Evolutionary conservation across 2,329 filamentous ascomycete genomes (phyloP).

Genomic region (Neodidymelliopsis sp.): DNA sequence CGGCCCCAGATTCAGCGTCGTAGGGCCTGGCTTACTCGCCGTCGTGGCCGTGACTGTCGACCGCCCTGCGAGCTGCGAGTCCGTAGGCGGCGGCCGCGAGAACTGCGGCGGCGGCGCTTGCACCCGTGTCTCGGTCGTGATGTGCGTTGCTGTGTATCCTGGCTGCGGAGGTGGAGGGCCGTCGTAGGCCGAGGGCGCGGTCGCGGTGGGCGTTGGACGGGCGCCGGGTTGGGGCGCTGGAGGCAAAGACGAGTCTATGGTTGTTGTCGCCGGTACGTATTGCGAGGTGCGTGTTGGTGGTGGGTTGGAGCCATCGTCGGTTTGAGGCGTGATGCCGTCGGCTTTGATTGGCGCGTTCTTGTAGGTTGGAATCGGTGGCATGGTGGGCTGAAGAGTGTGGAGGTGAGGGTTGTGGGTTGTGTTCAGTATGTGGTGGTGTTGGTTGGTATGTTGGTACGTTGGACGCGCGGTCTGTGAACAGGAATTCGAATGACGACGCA

Average conservation of each 20-base stretch:
- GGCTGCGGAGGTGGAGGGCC: constrained; percentile 47
- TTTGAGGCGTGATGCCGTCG: constrained; percentile 48
- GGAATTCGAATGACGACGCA: not conserved
- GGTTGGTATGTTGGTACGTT: too few species aligned
- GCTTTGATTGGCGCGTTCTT: constrained; percentile 57
- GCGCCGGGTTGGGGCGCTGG: constrained; percentile 53
- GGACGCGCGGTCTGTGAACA: not conserved
- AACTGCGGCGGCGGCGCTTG: constrained; percentile 49
- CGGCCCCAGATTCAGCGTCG: constrained; percentile 50
- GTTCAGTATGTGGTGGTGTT: not conserved
- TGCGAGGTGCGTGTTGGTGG: constrained; percentile 47
- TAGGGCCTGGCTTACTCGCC: constrained; percentile 42
- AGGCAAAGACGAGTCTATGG: constrained; percentile 33
- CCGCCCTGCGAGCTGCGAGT: constrained; percentile 49
- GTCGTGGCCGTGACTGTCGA: constrained; percentile 44
- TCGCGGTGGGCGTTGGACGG: constrained; percentile 34
- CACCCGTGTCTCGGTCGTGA: constrained; percentile 42
- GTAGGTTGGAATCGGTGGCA: constrained; percentile 58
- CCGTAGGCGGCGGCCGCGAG: constrained; percentile 48
- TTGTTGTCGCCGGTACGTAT: constrained; percentile 41
- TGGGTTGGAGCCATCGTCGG: constrained; percentile 35
- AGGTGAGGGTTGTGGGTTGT: not conserved
- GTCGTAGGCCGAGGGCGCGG: constrained; percentile 22
- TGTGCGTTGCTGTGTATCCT: constrained; percentile 39
- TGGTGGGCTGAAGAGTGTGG: constrained; percentile 30